A percentile compares a stretch with the other conserved stretches of the same genome.
Conservation (phyloP, 768 basidiomycete genomes). For the Termitomyces sp. region DNA sequence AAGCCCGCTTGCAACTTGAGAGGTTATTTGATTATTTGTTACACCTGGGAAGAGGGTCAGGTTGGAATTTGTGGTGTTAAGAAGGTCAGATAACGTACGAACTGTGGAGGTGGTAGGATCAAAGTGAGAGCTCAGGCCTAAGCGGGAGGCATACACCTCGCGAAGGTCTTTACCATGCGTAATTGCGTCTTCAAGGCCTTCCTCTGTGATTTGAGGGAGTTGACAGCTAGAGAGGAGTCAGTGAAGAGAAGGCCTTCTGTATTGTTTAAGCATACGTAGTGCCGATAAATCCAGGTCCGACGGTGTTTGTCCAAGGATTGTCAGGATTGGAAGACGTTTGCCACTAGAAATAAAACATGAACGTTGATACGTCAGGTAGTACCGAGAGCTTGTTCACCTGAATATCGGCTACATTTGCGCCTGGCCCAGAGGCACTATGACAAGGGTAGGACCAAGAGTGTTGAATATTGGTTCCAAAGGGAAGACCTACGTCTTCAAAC, state of each 20-base stretch:
- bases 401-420: conserved; percentile 24
- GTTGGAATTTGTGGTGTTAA: neutral
- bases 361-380: neutral
- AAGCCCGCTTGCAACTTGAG: conserved; percentile 45
- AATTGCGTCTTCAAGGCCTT: conserved; percentile 39
- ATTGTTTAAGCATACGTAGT: conserved; percentile 29
- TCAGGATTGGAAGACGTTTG: conserved; percentile 29
- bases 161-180: conserved; percentile 45
- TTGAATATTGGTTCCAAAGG: neutral
- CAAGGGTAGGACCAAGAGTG: neutral
- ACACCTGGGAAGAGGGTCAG: conserved; percentile 26
- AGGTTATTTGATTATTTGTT: conserved; percentile 49
- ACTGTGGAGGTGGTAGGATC: conserved; percentile 30
- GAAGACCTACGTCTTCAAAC: conserved; percentile 23
- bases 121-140: conserved; percentile 28
- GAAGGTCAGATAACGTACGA: conserved; percentile 22
- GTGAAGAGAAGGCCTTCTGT: neutral
- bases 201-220: conserved; percentile 43
- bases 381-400: conserved; percentile 20
- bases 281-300: conserved; percentile 39
- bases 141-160: conserved; percentile 35
- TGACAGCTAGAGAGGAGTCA: conserved; percentile 32
- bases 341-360: conserved; percentile 28
- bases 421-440: conserved; percentile 20
- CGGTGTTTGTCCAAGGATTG: conserved; percentile 38